Conservation (phyloP, 2,329 filamentous ascomycete genomes). For the Dothistroma septosporum region DNA sequence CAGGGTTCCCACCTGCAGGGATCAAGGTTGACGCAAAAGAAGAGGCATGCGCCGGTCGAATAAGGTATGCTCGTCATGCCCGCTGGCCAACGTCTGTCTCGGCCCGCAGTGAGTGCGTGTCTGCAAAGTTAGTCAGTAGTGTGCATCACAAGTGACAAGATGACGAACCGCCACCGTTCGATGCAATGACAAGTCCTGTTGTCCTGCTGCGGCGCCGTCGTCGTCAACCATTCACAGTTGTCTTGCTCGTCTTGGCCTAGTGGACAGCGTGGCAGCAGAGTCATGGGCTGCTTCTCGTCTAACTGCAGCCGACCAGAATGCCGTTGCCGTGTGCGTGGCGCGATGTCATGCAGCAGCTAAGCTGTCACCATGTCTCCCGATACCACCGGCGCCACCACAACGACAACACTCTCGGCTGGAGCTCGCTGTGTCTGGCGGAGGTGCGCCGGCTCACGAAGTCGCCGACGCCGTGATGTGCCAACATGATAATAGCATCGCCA, state of each 20-base stretch:
- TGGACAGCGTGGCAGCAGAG: slow-evolving; percentile 2
- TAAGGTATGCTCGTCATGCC: slow-evolving; percentile 6
- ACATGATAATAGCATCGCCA: not conserved
- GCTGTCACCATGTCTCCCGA: not conserved
- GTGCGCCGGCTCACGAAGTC: not conserved
- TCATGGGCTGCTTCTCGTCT: slow-evolving; percentile 4
- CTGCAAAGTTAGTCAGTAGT: not conserved
- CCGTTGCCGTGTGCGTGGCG: slow-evolving; percentile 2
- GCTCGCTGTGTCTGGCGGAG: not conserved
- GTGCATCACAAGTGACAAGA: slow-evolving; percentile 1
- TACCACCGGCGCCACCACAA: not conserved
- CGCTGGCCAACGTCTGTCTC: slow-evolving; percentile 5
- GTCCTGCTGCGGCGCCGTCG: not conserved
- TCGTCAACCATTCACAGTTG: not conserved
- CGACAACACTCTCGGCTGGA: not conserved
- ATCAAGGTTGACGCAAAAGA: slow-evolving; percentile 5
- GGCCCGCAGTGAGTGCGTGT: slow-evolving; percentile 15
- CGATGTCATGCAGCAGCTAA: slow-evolving; percentile 1
- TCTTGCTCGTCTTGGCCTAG: not conserved
- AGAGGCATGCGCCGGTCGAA: not conserved
- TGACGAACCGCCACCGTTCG: not conserved
- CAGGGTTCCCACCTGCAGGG: slow-evolving; percentile 10
- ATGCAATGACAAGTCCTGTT: too few relatives aligned
- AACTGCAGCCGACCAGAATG: slow-evolving; percentile 7
- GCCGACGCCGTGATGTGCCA: not conserved